These are phyloP conservation scores for Diplodia corticola DNA, from an alignment of 2,329 filamentous ascomycete species.

Conservation along the genomic window DNA sequence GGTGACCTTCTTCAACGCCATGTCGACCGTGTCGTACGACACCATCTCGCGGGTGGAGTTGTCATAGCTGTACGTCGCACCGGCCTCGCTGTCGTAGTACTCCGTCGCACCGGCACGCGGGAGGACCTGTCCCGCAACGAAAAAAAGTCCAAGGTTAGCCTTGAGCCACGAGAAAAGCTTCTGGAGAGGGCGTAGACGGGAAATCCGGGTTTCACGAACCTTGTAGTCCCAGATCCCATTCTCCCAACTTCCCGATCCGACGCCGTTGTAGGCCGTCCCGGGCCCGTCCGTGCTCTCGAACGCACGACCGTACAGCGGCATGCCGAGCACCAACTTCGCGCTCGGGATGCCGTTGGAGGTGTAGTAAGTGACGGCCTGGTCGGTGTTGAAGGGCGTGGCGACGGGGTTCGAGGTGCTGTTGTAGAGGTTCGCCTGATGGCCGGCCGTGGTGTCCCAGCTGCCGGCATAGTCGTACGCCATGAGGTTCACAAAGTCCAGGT, in stretches of 20 bases:
- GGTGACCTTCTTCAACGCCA: constrained; percentile 68
- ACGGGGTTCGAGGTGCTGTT: constrained; percentile 57
- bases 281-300: constrained; percentile 78
- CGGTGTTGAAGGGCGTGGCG: constrained; percentile 76
- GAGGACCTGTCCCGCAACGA: constrained; percentile 50
- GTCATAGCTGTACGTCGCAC: constrained; percentile 79
- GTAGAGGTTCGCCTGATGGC: constrained; percentile 80
- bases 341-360: constrained; percentile 59
- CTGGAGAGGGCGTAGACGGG: background rate
- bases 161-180: background rate
- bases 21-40: constrained; percentile 69
- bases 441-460: constrained; percentile 70
- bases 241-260: constrained; percentile 82
- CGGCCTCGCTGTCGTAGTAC: constrained; percentile 60
- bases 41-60: constrained; percentile 64
- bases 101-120: constrained; percentile 69
- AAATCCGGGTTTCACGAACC: background rate
- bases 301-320: constrained; percentile 88
- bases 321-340: constrained; percentile 80
- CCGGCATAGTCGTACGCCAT: constrained; percentile 65
- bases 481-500: constrained; percentile 52
- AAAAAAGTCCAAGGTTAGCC: background rate
- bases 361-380: constrained; percentile 71
- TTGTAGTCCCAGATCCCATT: constrained; percentile 87
- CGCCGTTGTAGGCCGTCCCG: constrained; percentile 67